Evolutionary conservation across 2,329 filamentous ascomycete genomes (phyloP), one percentile per base, ranked within the genome.

Genomic region (Bipolaris sorokiniana): DNA sequence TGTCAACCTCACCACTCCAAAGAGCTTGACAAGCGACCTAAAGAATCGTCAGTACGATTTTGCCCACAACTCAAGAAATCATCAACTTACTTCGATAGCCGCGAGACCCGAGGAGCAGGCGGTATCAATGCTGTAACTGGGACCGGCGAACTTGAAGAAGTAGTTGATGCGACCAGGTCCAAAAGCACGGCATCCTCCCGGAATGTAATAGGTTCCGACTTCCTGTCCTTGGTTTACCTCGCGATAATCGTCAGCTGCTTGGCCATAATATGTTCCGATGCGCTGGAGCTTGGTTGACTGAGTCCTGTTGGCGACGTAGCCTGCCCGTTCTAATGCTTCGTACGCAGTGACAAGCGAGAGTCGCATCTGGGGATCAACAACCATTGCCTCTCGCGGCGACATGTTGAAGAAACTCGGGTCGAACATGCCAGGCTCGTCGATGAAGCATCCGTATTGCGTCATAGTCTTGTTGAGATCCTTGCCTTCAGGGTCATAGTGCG

Each of bases 141-240:
- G 82, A 2, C 76, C 74, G 48, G 61, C 60, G n/a, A 76, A 66
- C 42, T 75, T 66, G 37, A 76, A 66, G 51, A 64, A 64, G 44
- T 70, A 73, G 51, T 81, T 82, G 58, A 82, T 77, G 3, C 84
- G 78, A 0, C 83, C 84, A 0, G 81, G 79, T 0, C 74, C 78
- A 54, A 86, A 86, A 0, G 82, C 83, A 18, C 84, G 74, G 9
- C 75, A 74, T 23, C 78, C 79, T n/a, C 83, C 83, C 0, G 84
- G 79, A 41, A 86, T 82, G 63, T 75, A 83, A 66, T 86, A 85
- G 0, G 82, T 84, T 52, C 81, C 80, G n/a, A 86, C 79, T 22
- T 68, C 51, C 34, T 72, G 61, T 7, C 51, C 58, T 7, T 49
- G 42, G 46, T 70, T 72, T 16, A 63, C 45, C 31, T 70, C 67